Percentiles rank a stretch among this genome's conserved stretches.
phyloP scores from a whole-genome alignment of 2,329 filamentous ascomycete genomes.

The Orbilia quercus region DNA sequence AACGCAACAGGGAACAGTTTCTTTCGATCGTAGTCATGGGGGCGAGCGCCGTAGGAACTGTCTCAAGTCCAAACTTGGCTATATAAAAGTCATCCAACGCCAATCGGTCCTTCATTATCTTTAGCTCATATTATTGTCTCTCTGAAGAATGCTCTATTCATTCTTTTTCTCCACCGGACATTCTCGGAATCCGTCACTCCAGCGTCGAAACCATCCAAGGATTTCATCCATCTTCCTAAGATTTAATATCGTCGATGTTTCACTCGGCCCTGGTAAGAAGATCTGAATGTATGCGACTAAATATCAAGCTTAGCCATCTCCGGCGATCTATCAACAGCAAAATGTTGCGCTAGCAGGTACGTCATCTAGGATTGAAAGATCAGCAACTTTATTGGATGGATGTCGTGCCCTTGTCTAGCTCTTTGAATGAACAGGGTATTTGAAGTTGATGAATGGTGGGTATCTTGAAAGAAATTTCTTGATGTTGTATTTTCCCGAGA shows the following conservation, averaged over 20 bases:
- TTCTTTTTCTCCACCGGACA: constrained; percentile 43
- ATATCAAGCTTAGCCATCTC: constrained; percentile 54
- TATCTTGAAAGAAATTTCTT: constrained; percentile 47
- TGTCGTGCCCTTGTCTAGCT: constrained; percentile 36
- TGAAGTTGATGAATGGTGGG: constrained; percentile 28
- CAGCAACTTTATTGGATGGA: constrained; percentile 49
- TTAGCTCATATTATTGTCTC: constrained; percentile 53
- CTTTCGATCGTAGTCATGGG: constrained; percentile 47
- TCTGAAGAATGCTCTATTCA: constrained; percentile 46
- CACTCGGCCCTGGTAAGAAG: constrained; percentile 54
- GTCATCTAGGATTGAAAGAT: constrained; percentile 37
- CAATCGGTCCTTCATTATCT: constrained; percentile 46
- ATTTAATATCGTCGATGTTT: constrained; percentile 54
- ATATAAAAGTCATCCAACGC: constrained; percentile 51
- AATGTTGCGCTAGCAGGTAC: constrained; percentile 47
- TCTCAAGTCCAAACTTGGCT: constrained; percentile 53
- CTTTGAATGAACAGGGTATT: constrained; percentile 3
- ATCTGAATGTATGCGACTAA: constrained; percentile 56
- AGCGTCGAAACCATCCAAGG: constrained; percentile 51
- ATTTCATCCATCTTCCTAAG: constrained; percentile 45
- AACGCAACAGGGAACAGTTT: constrained; percentile 51
- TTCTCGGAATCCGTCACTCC: constrained; percentile 46
- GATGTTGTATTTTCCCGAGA: constrained; percentile 54
- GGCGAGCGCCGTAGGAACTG: constrained; percentile 34
- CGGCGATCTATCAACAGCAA: constrained; percentile 51